Conservation (phyloP, 1,284 basidiomycete species). For the Malassezia brasiliensis region DNA sequence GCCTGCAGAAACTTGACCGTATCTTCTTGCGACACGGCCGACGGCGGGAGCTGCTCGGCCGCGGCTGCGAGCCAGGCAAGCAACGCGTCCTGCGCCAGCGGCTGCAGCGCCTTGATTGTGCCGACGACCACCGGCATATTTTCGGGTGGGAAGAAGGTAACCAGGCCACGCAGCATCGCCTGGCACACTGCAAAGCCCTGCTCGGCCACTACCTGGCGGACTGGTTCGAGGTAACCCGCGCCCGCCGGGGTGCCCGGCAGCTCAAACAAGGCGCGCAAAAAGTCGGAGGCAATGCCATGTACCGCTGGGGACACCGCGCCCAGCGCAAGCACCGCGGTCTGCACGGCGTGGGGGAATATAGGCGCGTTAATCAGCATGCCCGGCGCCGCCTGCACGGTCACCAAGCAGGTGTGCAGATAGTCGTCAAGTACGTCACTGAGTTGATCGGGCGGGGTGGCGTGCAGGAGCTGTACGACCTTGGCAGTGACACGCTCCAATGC, state of each 20-base stretch:
- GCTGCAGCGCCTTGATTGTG: slow-evolving; percentile 64
- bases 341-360: slow-evolving; percentile 49
- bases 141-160: slow-evolving; percentile 76
- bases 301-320: slow-evolving; percentile 56
- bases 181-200: slow-evolving; percentile 67
- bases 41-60: slow-evolving; percentile 61
- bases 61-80: slow-evolving; percentile 64
- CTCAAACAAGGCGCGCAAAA: slow-evolving; percentile 63
- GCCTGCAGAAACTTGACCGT: slow-evolving; percentile 1
- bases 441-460: slow-evolving; percentile 3
- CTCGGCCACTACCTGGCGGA: slow-evolving; percentile 61
- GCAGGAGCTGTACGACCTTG: slow-evolving; percentile 19
- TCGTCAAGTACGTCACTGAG: slow-evolving; percentile 68
- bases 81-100: slow-evolving; percentile 61
- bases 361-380: slow-evolving; percentile 58
- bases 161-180: slow-evolving; percentile 65
- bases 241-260: slow-evolving; percentile 50
- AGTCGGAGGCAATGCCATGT: slow-evolving; percentile 68
- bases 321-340: slow-evolving; percentile 27
- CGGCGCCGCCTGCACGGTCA: slow-evolving; percentile 62
- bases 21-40: slow-evolving; percentile 25
- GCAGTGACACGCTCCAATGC: slow-evolving; percentile 30
- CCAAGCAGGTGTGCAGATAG: slow-evolving; percentile 71
- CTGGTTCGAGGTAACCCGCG: slow-evolving; percentile 57
- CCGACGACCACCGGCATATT: slow-evolving; percentile 63